A percentile compares a stretch with the other conserved stretches of the same genome.
Conservation (phyloP, 768 basidiomycete genomes). For the Termitomyces sp. region DNA sequence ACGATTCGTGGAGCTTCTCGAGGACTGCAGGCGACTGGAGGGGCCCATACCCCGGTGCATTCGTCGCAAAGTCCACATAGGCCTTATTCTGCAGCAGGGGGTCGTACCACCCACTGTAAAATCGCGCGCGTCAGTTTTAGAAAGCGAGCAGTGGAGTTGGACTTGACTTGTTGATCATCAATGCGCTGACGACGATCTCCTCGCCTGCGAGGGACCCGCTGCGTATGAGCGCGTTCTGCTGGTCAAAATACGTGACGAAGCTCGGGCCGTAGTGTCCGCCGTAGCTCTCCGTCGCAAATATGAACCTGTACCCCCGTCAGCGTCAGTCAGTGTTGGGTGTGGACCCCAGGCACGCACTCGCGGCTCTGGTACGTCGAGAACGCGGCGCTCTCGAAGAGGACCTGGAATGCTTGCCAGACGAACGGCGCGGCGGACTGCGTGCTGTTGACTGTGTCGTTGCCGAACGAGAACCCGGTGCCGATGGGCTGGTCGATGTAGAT, state of each 20-base stretch:
- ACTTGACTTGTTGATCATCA: conserved; percentile 60
- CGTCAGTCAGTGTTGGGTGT: no score
- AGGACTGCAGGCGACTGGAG: conserved; percentile 45
- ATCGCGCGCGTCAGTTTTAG: no score
- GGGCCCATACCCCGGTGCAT: conserved; percentile 65
- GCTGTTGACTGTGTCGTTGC: conserved; percentile 51
- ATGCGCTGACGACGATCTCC: conserved; percentile 45
- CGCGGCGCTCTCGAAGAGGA: conserved; percentile 50
- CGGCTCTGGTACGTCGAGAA: conserved; percentile 47
- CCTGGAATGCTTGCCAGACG: conserved; percentile 59
- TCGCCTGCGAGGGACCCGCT: conserved; percentile 41
- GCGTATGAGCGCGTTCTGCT: conserved; percentile 51
- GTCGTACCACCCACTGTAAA: conserved; percentile 62
- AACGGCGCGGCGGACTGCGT: conserved; percentile 49
- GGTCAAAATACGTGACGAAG: conserved; percentile 59
- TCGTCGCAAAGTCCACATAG: conserved; percentile 51
- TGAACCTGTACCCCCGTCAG: conserved; percentile 53
- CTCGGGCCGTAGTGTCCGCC: conserved; percentile 64
- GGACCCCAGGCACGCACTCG: conserved; percentile 38
- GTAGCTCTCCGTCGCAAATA: conserved; percentile 62
- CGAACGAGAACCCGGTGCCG: conserved; percentile 60
- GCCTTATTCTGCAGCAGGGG: conserved; percentile 59
- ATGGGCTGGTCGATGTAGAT: conserved; percentile 71
- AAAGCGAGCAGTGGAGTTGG: no score
- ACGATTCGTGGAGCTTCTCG: conserved; percentile 40